Evolutionary conservation across 192 early-diverging fungal genomes (phyloP).

Genomic region (Coemansia sp.): DNA sequence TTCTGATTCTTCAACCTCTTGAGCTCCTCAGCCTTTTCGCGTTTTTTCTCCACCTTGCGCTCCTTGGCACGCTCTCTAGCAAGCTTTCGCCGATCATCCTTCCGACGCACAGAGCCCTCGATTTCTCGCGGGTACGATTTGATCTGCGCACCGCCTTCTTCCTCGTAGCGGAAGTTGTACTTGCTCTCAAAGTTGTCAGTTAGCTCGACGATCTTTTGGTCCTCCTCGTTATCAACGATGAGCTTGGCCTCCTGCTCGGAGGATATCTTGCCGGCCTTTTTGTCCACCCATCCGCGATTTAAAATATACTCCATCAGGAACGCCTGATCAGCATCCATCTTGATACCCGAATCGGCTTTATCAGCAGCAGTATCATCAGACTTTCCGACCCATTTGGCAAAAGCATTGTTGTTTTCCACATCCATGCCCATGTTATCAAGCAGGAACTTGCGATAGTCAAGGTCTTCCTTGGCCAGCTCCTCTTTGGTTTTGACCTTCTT

Average conservation of each 20-base stretch:
- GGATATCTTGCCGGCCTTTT: constrained; percentile 60
- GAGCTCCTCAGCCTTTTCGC: constrained; percentile 76
- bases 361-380: constrained; percentile 44
- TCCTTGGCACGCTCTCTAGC: constrained; percentile 70
- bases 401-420: constrained; percentile 11
- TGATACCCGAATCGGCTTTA: constrained; percentile 21
- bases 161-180: constrained; percentile 95
- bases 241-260: constrained; percentile 63
- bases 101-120: constrained; percentile 78
- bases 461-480: constrained; percentile 79
- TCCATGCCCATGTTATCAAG: constrained; percentile 69
- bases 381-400: constrained; percentile 57
- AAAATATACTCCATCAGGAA: constrained; percentile 92
- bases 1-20: constrained; percentile 91
- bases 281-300: constrained; percentile 94
- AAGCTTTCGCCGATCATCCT: constrained; percentile 75
- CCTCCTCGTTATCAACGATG: constrained; percentile 74
- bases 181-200: constrained; percentile 85
- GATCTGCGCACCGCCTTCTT: constrained; percentile 70
- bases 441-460: constrained; percentile 87
- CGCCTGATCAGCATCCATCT: constrained; percentile 56
- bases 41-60: constrained; percentile 73
- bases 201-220: constrained; percentile 75
- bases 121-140: constrained; percentile 80
- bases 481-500: constrained; percentile 72